Conservation (phyloP, 768 basidiomycete genomes). For the Collybiopsis confluens region DNA sequence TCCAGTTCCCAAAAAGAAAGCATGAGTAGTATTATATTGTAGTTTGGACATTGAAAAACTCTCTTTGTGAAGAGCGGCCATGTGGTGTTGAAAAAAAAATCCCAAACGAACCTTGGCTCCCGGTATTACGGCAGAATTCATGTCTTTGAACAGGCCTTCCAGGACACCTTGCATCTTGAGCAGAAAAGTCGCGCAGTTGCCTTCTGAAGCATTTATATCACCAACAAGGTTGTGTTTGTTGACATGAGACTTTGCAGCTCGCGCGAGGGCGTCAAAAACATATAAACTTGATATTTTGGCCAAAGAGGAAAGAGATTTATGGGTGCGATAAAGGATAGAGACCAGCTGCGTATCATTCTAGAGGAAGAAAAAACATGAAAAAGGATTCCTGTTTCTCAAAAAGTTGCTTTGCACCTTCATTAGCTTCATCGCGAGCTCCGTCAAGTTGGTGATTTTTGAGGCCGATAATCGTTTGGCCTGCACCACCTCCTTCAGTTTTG, state of each 20-base stretch:
- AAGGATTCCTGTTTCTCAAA: not conserved
- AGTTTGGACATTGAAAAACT: no score
- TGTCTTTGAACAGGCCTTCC: conserved; percentile 85
- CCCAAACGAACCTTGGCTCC: conserved; percentile 84
- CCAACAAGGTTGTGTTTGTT: conserved; percentile 60
- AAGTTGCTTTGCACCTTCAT: conserved; percentile 57
- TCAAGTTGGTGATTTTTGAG: conserved; percentile 77
- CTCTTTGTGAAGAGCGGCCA: not conserved
- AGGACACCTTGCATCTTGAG: conserved; percentile 87
- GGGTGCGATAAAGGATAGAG: conserved; percentile 83
- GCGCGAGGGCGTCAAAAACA: conserved; percentile 87
- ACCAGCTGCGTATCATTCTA: conserved; percentile 87
- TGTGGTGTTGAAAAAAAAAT: not conserved
- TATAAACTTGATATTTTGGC: conserved; percentile 88
- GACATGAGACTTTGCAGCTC: conserved; percentile 69
- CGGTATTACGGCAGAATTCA: conserved; percentile 55
- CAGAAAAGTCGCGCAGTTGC: conserved; percentile 80
- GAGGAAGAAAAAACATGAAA: not conserved
- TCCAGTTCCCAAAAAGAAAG: not conserved
- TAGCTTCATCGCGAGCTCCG: conserved; percentile 70
- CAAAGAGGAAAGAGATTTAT: conserved; percentile 66
- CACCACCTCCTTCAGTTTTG: conserved; percentile 76
- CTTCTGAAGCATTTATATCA: conserved; percentile 51
- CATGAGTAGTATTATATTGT: no score
- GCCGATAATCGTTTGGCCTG: conserved; percentile 80